Conservation (phyloP, 2,329 filamentous ascomycete species). For the Sphaceloma murrayae region DNA sequence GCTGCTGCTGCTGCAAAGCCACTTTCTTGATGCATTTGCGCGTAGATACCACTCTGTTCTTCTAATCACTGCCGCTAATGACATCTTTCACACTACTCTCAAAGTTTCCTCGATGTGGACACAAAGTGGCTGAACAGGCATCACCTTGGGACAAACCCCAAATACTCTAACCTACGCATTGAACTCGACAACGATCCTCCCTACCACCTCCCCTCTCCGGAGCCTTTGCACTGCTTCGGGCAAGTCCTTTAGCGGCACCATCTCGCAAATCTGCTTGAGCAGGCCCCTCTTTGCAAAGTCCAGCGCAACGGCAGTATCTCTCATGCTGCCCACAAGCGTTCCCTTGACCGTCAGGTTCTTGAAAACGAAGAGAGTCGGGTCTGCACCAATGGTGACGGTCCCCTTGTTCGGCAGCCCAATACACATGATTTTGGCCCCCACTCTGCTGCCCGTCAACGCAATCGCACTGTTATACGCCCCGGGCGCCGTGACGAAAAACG, state of each 20-base stretch:
- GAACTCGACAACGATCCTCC: slow-evolving; percentile 41
- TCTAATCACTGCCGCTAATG: too few relatives aligned
- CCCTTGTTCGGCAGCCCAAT: slow-evolving; percentile 32
- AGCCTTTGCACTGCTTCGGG: slow-evolving; percentile 40
- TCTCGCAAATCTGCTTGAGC: slow-evolving; percentile 38
- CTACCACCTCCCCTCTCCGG: slow-evolving; percentile 37
- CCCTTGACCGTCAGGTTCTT: slow-evolving; percentile 30
- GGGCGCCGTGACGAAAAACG: slow-evolving; percentile 31
- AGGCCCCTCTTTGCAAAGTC: slow-evolving; percentile 43
- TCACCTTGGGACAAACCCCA: too few relatives aligned
- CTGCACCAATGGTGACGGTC: slow-evolving; percentile 27
- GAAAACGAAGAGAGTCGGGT: slow-evolving; percentile 30
- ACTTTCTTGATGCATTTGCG: neutral
- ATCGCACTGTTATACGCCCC: slow-evolving; percentile 33
- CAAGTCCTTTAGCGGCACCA: slow-evolving; percentile 35
- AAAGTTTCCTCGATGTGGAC: too few relatives aligned
- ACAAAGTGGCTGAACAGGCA: too few relatives aligned
- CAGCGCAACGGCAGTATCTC: slow-evolving; percentile 38
- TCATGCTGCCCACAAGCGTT: slow-evolving; percentile 39
- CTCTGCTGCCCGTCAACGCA: slow-evolving; percentile 37
- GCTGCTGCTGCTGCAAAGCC: too few relatives aligned
- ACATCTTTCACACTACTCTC: too few relatives aligned
- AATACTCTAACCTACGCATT: slow-evolving; percentile 24
- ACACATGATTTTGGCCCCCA: slow-evolving; percentile 46
- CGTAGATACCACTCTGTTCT: slow-evolving; percentile 16